Conservation (phyloP, 441 rosid genomes). For the Jatropha podagrica region DNA sequence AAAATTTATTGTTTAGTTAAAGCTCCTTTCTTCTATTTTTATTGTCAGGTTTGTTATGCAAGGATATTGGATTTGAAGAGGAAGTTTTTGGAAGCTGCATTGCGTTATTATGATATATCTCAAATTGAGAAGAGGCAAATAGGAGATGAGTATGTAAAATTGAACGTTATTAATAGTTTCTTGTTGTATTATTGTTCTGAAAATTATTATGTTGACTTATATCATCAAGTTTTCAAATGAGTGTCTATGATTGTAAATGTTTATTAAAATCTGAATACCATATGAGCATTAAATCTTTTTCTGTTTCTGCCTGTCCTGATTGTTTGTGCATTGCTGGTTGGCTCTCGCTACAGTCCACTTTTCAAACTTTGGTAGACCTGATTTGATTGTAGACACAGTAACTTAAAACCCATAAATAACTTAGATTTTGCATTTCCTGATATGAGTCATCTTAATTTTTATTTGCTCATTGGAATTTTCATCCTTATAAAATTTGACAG, state of each 20-base stretch:
- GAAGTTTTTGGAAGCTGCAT: conserved; percentile 97
- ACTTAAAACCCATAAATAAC: neutral
- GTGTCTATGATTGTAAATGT: neutral
- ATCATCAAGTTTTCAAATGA: neutral
- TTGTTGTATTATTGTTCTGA: conserved; percentile 3
- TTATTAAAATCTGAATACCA: neutral
- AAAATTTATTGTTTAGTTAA: conserved; percentile 14
- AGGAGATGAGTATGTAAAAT: conserved; percentile 81
- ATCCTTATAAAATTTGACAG: neutral
- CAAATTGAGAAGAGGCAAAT: conserved; percentile 96
- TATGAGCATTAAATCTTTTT: neutral
- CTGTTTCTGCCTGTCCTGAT: neutral
- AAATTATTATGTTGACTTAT: neutral
- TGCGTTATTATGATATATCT: conserved; percentile 91
- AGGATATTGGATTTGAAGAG: conserved; percentile 97
- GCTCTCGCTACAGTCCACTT: neutral
- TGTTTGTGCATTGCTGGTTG: neutral
- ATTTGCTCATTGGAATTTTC: neutral
- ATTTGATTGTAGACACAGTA: conserved; percentile 5
- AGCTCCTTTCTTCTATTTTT: conserved; percentile 7
- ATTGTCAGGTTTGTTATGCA: conserved; percentile 86
- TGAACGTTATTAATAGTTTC: conserved; percentile 3
- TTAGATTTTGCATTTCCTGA: neutral
- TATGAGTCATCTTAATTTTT: neutral
- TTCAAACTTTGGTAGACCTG: neutral